Evolutionary conservation across 75 land plant species (phyloP), one percentile per base, ranked within the genome.

Genomic region (Larix kaempferi): DNA sequence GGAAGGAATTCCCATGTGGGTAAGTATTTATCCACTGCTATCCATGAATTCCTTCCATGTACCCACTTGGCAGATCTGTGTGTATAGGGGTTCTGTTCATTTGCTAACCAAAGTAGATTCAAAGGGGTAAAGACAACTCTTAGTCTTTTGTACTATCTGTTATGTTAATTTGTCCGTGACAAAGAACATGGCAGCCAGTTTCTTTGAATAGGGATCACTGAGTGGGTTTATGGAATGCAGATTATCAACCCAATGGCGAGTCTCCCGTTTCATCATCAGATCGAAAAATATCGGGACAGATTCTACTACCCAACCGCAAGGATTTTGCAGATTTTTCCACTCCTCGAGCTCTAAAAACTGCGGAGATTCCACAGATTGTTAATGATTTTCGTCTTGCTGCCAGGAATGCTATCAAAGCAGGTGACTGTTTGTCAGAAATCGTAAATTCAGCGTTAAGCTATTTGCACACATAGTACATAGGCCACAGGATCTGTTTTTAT

Each of bases 1-100:
- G 88, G 90, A 41, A 83, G 90, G 56, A 80, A 72, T 54, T 86
- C 88, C 3, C 76, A 86, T 61, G 73, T 75, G 58, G 76, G 88
- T 83, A 79, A 8, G 57, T 57, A 44, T 44, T 8, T 44, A 6
- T 44, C 0, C 49, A 44, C 6, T 44, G 49, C 49, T 44, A 5
- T 44, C 49, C 6, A 0, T 44, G 0, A 6, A 44, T 5, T 44
- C 49, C 49, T 44, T 44, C 6, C 49, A 44, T 44, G 7, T 44
- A 44, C 49, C 6, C 49, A 44, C 49, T 6, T 44, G 49, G 7
- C 49, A 44, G 49, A 44, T 44, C 49, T 44, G 7, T 44, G 49
- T 6, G 49, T 0, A 44, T 44, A n/a, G 5, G 49, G 49, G 49
- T 44, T 44, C 6, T 44, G 49, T 44, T 44, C 0, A 44, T 44